These are phyloP conservation scores for Phytophthora foliorum DNA, from an alignment of 352 stramenopile genomes.

Conservation along the genomic window DNA sequence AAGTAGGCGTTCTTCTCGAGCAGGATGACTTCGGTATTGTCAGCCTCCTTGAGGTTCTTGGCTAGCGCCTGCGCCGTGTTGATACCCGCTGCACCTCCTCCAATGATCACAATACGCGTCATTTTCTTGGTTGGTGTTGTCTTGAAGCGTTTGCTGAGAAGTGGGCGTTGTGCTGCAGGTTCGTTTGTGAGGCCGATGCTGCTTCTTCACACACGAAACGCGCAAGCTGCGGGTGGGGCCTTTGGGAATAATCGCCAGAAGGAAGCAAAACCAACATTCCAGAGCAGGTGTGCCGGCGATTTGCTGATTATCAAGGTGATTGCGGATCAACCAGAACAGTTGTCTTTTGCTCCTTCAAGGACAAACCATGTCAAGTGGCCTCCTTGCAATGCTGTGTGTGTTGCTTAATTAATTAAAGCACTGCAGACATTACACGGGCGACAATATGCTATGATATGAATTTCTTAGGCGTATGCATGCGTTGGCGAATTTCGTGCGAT, in stretches of 20 bases:
- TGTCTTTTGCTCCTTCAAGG: too few species aligned
- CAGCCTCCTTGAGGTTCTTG: constrained; percentile 38
- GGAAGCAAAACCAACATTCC: constrained; percentile 9
- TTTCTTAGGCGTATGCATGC: too few species aligned
- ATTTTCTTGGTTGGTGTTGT: constrained; percentile 20
- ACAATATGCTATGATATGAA: too few species aligned
- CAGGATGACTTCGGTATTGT: constrained; percentile 61
- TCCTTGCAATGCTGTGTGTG: too few species aligned
- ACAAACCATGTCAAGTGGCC: too few species aligned
- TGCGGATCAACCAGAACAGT: background rate
- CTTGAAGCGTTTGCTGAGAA: background rate
- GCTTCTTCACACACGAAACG: too few species aligned
- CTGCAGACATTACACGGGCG: too few species aligned
- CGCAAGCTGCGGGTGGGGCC: too few species aligned
- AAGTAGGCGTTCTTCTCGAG: constrained; percentile 66
- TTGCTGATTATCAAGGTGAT: background rate
- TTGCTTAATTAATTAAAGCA: too few species aligned
- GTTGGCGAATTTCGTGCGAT: too few species aligned
- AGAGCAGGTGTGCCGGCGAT: background rate
- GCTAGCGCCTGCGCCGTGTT: constrained; percentile 53
- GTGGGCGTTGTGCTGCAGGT: constrained; percentile 1
- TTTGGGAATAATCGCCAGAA: too few species aligned
- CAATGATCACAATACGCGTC: constrained; percentile 64
- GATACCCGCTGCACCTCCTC: constrained; percentile 63
- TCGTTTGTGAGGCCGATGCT: constrained; percentile 2